Base-by-base conservation (phyloP, 1,284 basidiomycete species). In the Neolentinus lepideus region DNA sequence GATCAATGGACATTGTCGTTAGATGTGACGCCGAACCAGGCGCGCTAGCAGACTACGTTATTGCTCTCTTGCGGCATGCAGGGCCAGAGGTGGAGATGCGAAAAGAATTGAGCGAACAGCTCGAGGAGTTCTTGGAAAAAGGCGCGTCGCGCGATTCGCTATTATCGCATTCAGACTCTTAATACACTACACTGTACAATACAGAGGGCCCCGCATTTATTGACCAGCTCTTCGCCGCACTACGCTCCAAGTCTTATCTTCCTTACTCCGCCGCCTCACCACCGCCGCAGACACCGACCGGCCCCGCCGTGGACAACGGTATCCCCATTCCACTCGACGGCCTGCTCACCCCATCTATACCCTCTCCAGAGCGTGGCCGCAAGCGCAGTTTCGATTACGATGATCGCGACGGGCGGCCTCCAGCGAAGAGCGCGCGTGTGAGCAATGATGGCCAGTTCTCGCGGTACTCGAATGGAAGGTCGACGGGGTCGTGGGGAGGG, bases 11-110 rank as follows among this genome's bases (percentile, higher is more conserved):
- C 56, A 43, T 50, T 38, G 38, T n/a, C 31, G 51, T 22, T 56
- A 97, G 94, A 77, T 97, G 93, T 68, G 95, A 98, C 70, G 95
- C 95, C 54, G 95, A 98, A 69, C 94, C 95, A 24, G 86, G 88
- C 31, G 93, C 95, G 21, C 83, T 98, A 53, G 88, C 92, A 12
- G 94, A 98, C 68, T 98, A 98, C 68, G 89, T 98, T 62, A 81
- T 97, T 52, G 95, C 95, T n/a, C 76, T 98, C 54, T 75, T 98
- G 56, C 94, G 94, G 67, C 92, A 96, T 70, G 92, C 93, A 71
- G 85, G 85, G 10, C 78, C 88, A 3, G 91, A 94, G 66, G 68
- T 71, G n/a, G 89, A 95, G 61, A 85, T 97, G 76, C 79, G 88
- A 61, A 82, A 84, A 59, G 90, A 93, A 66, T 76, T 98, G 54